Conservation (phyloP, 2,329 filamentous ascomycete genomes). For the Botryotinia convoluta region DNA sequence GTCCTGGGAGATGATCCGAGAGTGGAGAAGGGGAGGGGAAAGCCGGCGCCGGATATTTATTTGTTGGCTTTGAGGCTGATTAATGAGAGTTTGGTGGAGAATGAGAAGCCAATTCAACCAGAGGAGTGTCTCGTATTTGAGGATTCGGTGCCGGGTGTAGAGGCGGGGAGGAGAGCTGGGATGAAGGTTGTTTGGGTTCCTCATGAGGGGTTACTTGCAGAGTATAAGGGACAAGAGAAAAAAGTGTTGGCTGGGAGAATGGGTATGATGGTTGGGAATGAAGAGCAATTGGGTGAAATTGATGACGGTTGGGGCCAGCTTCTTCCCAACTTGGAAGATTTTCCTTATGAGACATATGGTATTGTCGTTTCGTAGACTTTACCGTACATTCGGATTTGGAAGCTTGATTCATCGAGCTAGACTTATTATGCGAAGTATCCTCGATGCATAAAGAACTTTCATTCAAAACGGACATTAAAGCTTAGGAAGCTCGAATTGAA, state of each 20-base stretch:
- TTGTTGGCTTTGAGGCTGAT: constrained; percentile 79
- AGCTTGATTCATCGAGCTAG: background rate
- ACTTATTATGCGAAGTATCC: background rate
- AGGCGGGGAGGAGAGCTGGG: constrained; percentile 83
- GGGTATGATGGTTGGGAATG: constrained; percentile 46
- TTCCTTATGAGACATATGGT: constrained; percentile 59
- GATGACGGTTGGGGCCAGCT: constrained; percentile 62
- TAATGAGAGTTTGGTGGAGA: constrained; percentile 66
- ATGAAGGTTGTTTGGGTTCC: constrained; percentile 96
- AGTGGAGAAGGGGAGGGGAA: constrained; percentile 75
- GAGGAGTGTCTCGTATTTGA: constrained; percentile 96
- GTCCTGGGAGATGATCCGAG: constrained; percentile 84
- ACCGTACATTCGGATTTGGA: background rate
- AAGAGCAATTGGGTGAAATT: constrained; percentile 58
- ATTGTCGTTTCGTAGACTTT: constrained; percentile 41
- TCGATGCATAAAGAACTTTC: background rate
- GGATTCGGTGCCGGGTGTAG: constrained; percentile 89
- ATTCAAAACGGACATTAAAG: background rate
- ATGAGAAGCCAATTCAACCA: constrained; percentile 65
- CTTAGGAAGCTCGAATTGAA: background rate
- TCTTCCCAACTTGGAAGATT: constrained; percentile 49
- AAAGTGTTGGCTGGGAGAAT: constrained; percentile 78
- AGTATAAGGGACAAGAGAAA: constrained; percentile 72
- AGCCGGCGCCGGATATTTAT: constrained; percentile 94
- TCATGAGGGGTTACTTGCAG: constrained; percentile 71